Evolutionary conservation across 2,329 filamentous ascomycete species (phyloP).

Genomic region (Calonectria crousiana): DNA sequence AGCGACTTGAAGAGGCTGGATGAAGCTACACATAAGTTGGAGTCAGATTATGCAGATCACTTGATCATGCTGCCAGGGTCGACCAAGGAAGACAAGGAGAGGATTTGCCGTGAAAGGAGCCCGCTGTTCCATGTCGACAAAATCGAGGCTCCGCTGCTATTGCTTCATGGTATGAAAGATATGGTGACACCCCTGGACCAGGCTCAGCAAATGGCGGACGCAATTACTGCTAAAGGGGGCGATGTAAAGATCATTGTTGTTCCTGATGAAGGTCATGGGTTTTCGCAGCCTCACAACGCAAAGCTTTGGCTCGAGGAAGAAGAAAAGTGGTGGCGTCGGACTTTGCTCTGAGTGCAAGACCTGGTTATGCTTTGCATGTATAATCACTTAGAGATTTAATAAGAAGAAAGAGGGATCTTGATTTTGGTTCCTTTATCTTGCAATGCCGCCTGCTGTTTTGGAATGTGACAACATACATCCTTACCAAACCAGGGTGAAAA

Average conservation of each 20-base stretch:
- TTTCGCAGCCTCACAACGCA: conserved; percentile 55
- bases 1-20: conserved; percentile 61
- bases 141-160: conserved; percentile 62
- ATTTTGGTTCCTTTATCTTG: background rate
- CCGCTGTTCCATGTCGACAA: conserved; percentile 61
- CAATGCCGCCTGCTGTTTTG: background rate
- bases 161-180: conserved; percentile 69
- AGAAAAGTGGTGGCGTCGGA: conserved; percentile 61
- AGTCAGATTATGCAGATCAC: conserved; percentile 62
- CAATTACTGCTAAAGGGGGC: conserved; percentile 55
- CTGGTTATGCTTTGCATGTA: too few relatives aligned
- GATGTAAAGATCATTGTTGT: conserved; percentile 62
- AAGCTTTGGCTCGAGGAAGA: conserved; percentile 57
- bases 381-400: background rate
- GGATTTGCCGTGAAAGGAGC: conserved; percentile 59
- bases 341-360: conserved; percentile 43
- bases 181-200: conserved; percentile 70
- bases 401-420: background rate
- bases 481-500: background rate
- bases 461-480: background rate
- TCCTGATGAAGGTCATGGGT: conserved; percentile 64
- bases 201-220: conserved; percentile 62
- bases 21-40: conserved; percentile 67
- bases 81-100: conserved; percentile 53
- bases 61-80: conserved; percentile 55